Evolutionary conservation across 805 yeast genomes (phyloP).

Genomic region (Yarrowia sp.): DNA sequence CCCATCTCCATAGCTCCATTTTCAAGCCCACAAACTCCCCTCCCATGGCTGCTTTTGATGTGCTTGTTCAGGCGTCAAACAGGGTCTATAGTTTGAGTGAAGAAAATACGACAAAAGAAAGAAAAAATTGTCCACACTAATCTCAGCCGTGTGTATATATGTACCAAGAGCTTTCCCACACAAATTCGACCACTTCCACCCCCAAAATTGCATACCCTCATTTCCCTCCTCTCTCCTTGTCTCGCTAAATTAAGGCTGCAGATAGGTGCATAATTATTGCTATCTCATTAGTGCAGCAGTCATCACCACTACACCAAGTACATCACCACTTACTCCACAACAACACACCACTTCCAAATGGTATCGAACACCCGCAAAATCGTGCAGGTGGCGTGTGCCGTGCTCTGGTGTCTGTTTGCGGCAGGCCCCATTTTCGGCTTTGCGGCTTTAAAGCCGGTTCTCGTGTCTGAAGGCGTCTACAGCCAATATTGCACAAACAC

Average conservation of each 20-base stretch:
- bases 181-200: too few species aligned
- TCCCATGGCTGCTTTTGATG: too few species aligned
- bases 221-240: neutral
- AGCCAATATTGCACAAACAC: conserved; percentile 58
- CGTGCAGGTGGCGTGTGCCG: conserved; percentile 72
- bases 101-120: too few species aligned
- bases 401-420: conserved; percentile 84
- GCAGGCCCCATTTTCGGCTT: conserved; percentile 96
- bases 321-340: neutral
- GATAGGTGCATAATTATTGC: neutral
- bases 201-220: too few species aligned
- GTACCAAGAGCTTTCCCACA: too few species aligned
- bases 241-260: neutral
- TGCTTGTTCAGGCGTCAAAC: too few species aligned
- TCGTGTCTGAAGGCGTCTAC: conserved; percentile 80
- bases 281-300: neutral
- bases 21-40: too few species aligned
- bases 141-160: too few species aligned
- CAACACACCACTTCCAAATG: neutral
- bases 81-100: too few species aligned
- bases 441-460: conserved; percentile 89
- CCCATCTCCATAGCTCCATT: too few species aligned
- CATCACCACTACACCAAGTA: too few species aligned
- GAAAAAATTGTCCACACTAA: too few species aligned
- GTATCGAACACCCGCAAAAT: conserved; percentile 2